Evolutionary conservation across 441 rosid genomes (phyloP), one percentile per base, ranked within the genome.

Genomic region (Gossypium trilobum): DNA sequence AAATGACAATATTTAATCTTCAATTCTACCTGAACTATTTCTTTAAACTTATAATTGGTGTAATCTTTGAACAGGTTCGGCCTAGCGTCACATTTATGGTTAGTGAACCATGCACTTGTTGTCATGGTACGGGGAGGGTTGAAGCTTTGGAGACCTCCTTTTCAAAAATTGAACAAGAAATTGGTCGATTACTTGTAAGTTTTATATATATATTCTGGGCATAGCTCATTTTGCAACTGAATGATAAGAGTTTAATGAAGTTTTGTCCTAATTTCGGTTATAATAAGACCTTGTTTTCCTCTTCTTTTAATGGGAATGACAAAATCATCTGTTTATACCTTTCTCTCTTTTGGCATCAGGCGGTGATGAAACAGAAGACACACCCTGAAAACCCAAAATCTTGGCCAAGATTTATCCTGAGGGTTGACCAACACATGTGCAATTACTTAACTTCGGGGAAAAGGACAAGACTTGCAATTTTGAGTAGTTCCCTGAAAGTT

Each of bases 61-160:
- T 25, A 23, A 54, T 64, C 55, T 74, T 81, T 81, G 75, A 73
- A 74, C 87, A 94, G 99, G 99, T 94, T 83, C 89, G 99, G 48
- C 97, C 99, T 0, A 94, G 97, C 79, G 97, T 94, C 57, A 86
- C 97, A 77, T 92, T 90, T 81, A 94, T 89, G 97, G 86, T 94
- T 61, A 94, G 94, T 73, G 99, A 94, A 75, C 97, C 99, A 7
- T 94, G 99, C 80, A 75, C 84, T 50, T 90, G 93, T 80, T 94
- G 99, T 81, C 92, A 88, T 79, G 97, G 87, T 70, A 89, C 99
- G 75, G 99, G 97, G 65, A 90, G 99, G 79, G 97, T 94, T 58
- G 99, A 89, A 90, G 97, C 99, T 76, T 70, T 94, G 9, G 97
- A 90, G 85, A 94, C 99, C 71, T 85, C 99, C 50, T 90, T 88